phyloP scores from a whole-genome alignment of 257 asterid species.

The Solanum pimpinellifolium region DNA sequence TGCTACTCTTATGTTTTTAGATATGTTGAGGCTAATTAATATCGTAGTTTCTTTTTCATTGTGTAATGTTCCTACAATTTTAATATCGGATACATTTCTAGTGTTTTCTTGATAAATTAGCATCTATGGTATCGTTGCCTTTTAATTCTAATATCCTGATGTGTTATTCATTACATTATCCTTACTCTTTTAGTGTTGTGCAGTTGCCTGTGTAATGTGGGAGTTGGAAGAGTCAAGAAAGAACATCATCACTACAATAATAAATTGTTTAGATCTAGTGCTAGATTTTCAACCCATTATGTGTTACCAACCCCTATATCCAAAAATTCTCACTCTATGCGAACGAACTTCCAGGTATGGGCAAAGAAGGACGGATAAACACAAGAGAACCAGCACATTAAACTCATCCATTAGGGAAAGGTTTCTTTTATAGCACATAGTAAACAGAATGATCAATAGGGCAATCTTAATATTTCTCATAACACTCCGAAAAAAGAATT shows the following conservation, averaged over 20 bases:
- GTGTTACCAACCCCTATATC: too few species aligned
- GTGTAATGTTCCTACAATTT: background rate
- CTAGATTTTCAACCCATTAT: conserved; percentile 42
- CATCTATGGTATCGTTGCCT: background rate
- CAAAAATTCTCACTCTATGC: too few species aligned
- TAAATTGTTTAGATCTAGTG: conserved; percentile 76
- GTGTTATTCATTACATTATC: background rate
- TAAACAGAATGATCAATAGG: too few species aligned
- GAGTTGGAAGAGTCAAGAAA: conserved; percentile 81
- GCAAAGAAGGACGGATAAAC: too few species aligned
- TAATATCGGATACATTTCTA: background rate
- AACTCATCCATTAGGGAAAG: too few species aligned
- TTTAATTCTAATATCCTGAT: background rate
- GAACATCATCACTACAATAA: conserved; percentile 59
- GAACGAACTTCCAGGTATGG: too few species aligned
- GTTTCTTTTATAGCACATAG: too few species aligned
- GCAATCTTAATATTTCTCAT: too few species aligned
- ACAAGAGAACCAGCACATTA: too few species aligned
- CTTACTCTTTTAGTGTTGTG: background rate
- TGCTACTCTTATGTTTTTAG: background rate
- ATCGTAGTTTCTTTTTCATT: background rate
- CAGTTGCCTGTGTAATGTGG: conserved; percentile 88
- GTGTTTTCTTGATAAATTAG: background rate
- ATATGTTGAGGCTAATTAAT: background rate
- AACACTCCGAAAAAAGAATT: too few species aligned